Percentiles rank a stretch among this genome's conserved stretches.
phyloP scores from a whole-genome alignment of 208 protist species.

The Trypanosoma brucei region DNA sequence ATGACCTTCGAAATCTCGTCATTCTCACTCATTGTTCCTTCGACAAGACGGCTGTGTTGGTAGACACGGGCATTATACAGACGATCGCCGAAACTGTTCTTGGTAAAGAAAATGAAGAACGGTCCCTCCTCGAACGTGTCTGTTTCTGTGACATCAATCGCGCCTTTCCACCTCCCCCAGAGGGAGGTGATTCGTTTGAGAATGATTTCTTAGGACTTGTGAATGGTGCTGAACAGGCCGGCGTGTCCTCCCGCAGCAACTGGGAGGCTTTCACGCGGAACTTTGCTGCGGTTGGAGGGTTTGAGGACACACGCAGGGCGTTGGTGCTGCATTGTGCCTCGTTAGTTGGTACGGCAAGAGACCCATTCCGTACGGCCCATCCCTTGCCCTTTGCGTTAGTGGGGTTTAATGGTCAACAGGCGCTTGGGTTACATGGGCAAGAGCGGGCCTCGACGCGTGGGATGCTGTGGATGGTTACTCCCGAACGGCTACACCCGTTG shows the following conservation, averaged over 20 bases:
- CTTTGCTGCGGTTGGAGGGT: constrained; percentile 53
- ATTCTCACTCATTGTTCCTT: constrained; percentile 66
- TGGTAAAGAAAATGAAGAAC: constrained; percentile 16
- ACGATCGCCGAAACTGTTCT: constrained; percentile 65
- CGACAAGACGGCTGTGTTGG: constrained; percentile 63
- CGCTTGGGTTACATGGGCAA: constrained; percentile 67
- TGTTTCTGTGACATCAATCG: constrained; percentile 77
- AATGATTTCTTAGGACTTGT: constrained; percentile 76
- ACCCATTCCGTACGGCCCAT: constrained; percentile 71
- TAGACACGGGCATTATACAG: constrained; percentile 72
- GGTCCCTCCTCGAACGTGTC: constrained; percentile 62
- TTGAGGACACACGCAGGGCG: constrained; percentile 53
- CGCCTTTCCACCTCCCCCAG: constrained; percentile 61
- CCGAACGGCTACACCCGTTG: constrained; percentile 59
- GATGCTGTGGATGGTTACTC: constrained; percentile 86
- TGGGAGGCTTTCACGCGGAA: constrained; percentile 72
- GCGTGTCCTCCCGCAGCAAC: constrained; percentile 50
- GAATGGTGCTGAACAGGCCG: constrained; percentile 27
- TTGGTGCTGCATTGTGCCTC: constrained; percentile 76
- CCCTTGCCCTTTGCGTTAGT: constrained; percentile 38
- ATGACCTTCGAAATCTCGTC: constrained; percentile 75
- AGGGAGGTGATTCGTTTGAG: constrained; percentile 72
- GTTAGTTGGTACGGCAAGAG: constrained; percentile 56
- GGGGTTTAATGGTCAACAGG: constrained; percentile 5
- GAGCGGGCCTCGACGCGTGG: constrained; percentile 77